Percentiles rank a stretch among this genome's conserved stretches.
Evolutionary conservation across 768 basidiomycete species (phyloP).

Genomic region (Podaxis sp.): DNA sequence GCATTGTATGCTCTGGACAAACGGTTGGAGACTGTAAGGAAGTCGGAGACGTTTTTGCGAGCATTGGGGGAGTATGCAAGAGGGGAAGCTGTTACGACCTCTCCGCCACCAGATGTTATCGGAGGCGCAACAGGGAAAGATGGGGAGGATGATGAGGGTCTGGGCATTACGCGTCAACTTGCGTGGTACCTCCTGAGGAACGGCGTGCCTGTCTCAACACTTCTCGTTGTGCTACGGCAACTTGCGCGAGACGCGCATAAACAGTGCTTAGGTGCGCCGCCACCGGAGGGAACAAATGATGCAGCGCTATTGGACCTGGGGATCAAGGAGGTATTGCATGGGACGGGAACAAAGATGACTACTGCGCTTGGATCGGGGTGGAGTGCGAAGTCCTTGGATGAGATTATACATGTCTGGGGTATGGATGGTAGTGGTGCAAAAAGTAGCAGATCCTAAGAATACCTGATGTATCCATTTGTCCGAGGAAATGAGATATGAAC

Average conservation of each 20-base stretch:
- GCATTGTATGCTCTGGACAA: slow-evolving; percentile 63
- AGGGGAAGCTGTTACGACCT: slow-evolving; percentile 40
- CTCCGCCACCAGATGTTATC: background rate
- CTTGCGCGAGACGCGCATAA: slow-evolving; percentile 63
- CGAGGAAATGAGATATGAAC: background rate
- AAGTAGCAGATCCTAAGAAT: background rate
- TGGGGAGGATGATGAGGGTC: slow-evolving; percentile 18
- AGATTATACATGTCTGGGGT: slow-evolving; percentile 62
- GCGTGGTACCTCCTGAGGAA: slow-evolving; percentile 75
- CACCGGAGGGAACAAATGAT: slow-evolving; percentile 53
- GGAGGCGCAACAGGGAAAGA: slow-evolving; percentile 12
- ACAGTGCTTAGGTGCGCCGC: slow-evolving; percentile 49
- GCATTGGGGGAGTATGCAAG: slow-evolving; percentile 56
- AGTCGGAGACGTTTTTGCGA: slow-evolving; percentile 36
- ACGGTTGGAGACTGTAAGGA: slow-evolving; percentile 49
- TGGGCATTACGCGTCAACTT: slow-evolving; percentile 36
- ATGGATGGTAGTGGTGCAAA: background rate
- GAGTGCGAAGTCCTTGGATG: slow-evolving; percentile 68
- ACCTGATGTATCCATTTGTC: background rate
- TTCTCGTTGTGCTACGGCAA: slow-evolving; percentile 60
- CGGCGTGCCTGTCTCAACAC: slow-evolving; percentile 66
- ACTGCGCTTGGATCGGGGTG: slow-evolving; percentile 70
- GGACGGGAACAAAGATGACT: slow-evolving; percentile 80
- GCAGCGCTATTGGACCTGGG: slow-evolving; percentile 38
- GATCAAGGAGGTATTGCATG: slow-evolving; percentile 85